Evolutionary conservation across 768 basidiomycete species (phyloP).

Genomic region (Boletus tomentosulus): DNA sequence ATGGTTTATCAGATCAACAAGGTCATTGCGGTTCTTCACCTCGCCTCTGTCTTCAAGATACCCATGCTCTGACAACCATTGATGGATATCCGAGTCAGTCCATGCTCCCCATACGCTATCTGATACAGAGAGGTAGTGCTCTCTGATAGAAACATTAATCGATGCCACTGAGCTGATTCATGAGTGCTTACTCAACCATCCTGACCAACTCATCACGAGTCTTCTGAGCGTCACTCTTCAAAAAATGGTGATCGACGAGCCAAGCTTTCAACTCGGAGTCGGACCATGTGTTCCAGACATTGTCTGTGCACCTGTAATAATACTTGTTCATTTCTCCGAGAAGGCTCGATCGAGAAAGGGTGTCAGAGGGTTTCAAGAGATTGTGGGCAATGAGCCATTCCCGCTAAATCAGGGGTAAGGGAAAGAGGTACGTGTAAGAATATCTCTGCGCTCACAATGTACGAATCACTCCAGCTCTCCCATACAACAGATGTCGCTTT

Average conservation of each 20-base stretch:
- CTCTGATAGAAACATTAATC: constrained; percentile 34
- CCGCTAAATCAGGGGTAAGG: constrained; percentile 40
- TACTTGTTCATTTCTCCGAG: constrained; percentile 68
- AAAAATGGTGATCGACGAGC: constrained; percentile 68
- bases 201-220: constrained; percentile 74
- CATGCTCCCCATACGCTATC: constrained; percentile 66
- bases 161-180: neutral
- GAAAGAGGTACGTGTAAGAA: neutral
- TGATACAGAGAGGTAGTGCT: constrained; percentile 60
- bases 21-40: constrained; percentile 66
- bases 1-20: constrained; percentile 65
- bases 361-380: constrained; percentile 59
- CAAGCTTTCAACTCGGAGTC: constrained; percentile 74
- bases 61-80: constrained; percentile 72
- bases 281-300: constrained; percentile 65
- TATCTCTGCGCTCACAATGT: constrained; percentile 50
- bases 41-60: constrained; percentile 51
- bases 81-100: constrained; percentile 66
- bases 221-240: constrained; percentile 68
- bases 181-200: constrained; percentile 53
- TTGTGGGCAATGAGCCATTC: constrained; percentile 82
- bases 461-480: constrained; percentile 83
- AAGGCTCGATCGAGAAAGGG: constrained; percentile 51
- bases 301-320: constrained; percentile 59
- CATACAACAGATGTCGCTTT: constrained; percentile 62